phyloP scores from a whole-genome alignment of 1,284 basidiomycete species.

The Cryptococcus deneoformans region DNA sequence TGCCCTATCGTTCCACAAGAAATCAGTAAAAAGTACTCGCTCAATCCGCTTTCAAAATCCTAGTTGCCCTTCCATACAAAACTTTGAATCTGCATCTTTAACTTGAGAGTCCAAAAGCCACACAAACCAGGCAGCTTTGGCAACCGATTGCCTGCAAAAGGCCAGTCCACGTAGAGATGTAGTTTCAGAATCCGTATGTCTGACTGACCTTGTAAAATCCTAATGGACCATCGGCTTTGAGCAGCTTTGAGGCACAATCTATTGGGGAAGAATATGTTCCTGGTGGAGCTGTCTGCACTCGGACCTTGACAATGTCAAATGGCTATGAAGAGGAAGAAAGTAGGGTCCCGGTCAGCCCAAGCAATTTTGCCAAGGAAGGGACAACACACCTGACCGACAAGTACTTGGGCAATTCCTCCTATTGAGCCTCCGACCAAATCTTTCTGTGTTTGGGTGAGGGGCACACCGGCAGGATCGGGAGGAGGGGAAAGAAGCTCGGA shows the following conservation, averaged over 20 bases:
- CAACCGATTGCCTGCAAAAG: no score
- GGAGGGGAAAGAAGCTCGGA: conserved; percentile 42
- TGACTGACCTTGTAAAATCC: conserved; percentile 87
- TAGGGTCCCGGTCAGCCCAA: not conserved
- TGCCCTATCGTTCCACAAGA: conserved; percentile 62
- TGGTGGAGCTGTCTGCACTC: conserved; percentile 91
- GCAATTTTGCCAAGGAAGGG: conserved; percentile 3
- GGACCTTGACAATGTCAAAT: conserved; percentile 93
- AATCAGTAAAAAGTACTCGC: not conserved
- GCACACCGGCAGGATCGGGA: conserved; percentile 21
- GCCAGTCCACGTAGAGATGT: no score
- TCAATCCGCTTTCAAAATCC: not conserved
- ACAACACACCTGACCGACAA: conserved; percentile 69
- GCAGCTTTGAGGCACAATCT: conserved; percentile 80
- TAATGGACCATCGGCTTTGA: conserved; percentile 86
- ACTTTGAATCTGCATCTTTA: no score
- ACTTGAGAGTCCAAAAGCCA: no score
- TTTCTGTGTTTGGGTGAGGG: conserved; percentile 55
- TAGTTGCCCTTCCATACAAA: no score
- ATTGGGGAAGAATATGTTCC: conserved; percentile 87
- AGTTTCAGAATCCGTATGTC: not conserved
- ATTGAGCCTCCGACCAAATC: conserved; percentile 80
- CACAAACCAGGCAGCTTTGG: no score
- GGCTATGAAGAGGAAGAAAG: conserved; percentile 49
- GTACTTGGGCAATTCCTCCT: conserved; percentile 85